Evolutionary conservation across 2,329 filamentous ascomycete genomes (phyloP), one percentile per base, ranked within the genome.

Genomic region (Akanthomyces dipterigenus): DNA sequence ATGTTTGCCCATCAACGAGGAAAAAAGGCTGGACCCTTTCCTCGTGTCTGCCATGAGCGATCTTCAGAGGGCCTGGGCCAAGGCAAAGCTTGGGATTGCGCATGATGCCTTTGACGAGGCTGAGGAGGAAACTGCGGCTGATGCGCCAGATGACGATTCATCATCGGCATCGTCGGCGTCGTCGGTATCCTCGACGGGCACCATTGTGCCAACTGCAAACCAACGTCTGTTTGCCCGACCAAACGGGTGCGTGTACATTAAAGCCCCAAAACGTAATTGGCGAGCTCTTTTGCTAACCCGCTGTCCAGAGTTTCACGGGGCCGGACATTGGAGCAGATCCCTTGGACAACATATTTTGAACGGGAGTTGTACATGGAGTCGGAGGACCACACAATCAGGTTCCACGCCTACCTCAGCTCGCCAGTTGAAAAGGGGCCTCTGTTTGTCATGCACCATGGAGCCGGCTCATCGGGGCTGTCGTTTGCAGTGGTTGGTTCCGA

Each of bases 371-470:
- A 86, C 69, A 80, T 98, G 55, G 78, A 83, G 62, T 76, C 79
- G 56, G 72, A 76, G 53, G 72, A 73, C 12, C 69, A 72, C 14
- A 66, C 76, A 24, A 83, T 91, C 46, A 84, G 80, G 56, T 89
- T 93, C 70, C 95, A 99, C 77, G 90, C 85, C 62, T 98, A 98
- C 73, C 80, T 98, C 48, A 96, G 87, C 22, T 91, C 92, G 1
- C 93, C 93, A 9, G 82, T 82, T 46, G 86, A 82, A 42, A 82
- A 83, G 64, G 90, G 89, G 0, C 92, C 93, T 0, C 79, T 99
- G 5, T 93, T 99, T 73, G 88, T 98, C 63, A 91, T 90, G 76
- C 95, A 99, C 71, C 95, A 99, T 75, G 95, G 95, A 43, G 95
- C 91, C 45, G 95, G 95, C 18, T 96, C 93, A 4, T 96, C 93